Conservation (phyloP, 768 basidiomycete species). For the Russula abietina region DNA sequence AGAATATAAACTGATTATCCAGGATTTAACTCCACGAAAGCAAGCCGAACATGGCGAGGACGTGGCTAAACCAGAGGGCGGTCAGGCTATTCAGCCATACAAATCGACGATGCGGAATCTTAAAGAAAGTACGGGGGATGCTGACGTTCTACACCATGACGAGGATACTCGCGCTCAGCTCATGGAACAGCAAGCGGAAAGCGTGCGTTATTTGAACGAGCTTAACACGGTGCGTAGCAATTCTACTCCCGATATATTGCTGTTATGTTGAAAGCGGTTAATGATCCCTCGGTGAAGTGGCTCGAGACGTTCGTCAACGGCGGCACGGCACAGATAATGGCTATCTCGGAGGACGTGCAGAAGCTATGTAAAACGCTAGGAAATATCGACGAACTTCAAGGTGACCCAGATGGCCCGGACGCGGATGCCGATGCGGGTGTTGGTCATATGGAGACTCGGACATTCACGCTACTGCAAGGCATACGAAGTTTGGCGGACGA, state of each 20-base stretch:
- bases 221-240: slow-evolving; percentile 53
- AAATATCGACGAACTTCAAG: slow-evolving; percentile 25
- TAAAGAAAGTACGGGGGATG: not conserved
- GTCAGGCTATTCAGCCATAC: not conserved
- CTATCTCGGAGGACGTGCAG: slow-evolving; percentile 53
- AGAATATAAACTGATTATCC: not conserved
- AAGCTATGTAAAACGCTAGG: slow-evolving; percentile 54
- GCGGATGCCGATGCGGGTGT: slow-evolving; percentile 22
- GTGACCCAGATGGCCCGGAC: slow-evolving; percentile 1
- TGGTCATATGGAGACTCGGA: slow-evolving; percentile 6
- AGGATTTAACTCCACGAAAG: not conserved
- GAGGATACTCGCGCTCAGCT: slow-evolving; percentile 43
- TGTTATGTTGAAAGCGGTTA: not conserved
- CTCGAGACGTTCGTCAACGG: slow-evolving; percentile 76
- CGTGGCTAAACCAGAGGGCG: not conserved
- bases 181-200: slow-evolving; percentile 65
- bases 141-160: slow-evolving; percentile 41
- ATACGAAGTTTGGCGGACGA: slow-evolving; percentile 35
- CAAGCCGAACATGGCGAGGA: not conserved
- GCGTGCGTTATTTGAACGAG: slow-evolving; percentile 71
- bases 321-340: slow-evolving; percentile 66
- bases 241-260: not conserved
- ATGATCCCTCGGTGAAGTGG: slow-evolving; percentile 46
- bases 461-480: slow-evolving; percentile 33
- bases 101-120: not conserved